A percentile compares a stretch with the other conserved stretches of the same genome.
phyloP scores from a whole-genome alignment of 441 rosid genomes.

The Gossypium trilobum region DNA sequence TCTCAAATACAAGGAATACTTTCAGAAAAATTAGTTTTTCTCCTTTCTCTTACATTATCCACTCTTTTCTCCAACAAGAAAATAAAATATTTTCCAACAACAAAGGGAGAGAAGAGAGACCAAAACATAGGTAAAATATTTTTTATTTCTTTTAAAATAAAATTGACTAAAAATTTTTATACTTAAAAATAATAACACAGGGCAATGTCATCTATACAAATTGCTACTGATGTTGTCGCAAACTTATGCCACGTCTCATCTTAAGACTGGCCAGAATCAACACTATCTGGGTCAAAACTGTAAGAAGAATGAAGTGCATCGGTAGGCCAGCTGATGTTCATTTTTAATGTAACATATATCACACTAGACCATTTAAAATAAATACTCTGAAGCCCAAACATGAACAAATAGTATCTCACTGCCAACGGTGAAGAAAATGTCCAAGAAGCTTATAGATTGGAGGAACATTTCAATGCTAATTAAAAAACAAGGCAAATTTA shows the following conservation, averaged over 20 bases:
- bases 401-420: not conserved
- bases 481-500: not conserved
- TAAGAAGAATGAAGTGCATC: not conserved
- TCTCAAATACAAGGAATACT: not conserved
- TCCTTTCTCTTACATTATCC: not conserved
- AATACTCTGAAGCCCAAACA: not conserved
- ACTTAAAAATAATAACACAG: not conserved
- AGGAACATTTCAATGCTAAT: not conserved
- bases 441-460: not conserved
- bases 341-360: not conserved
- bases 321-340: not conserved
- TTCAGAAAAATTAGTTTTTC: not conserved
- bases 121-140: not conserved
- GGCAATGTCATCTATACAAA: not conserved
- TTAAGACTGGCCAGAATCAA: not conserved
- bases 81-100: not conserved
- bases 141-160: not conserved
- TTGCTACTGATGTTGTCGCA: not conserved
- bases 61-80: not conserved
- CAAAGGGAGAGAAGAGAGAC: not conserved
- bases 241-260: not conserved
- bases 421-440: not conserved
- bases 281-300: not conserved
- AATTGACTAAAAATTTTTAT: not conserved
- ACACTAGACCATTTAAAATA: not conserved